Conservation (phyloP, 257 asterid genomes). For the Nicotiana paniculata region DNA sequence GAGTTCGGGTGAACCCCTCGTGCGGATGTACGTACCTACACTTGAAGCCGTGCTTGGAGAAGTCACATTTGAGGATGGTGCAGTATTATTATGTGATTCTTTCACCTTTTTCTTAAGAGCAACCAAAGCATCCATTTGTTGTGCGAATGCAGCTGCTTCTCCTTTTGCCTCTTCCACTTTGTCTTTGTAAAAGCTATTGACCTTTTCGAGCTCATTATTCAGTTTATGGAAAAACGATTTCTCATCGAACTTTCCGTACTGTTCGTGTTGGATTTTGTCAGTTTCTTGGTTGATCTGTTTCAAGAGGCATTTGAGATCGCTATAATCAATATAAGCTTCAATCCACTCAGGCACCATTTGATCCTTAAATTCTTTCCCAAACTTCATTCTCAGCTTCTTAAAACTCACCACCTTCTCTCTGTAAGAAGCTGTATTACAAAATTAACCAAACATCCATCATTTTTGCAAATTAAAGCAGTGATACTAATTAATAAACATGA, state of each 20-base stretch:
- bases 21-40: neutral
- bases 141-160: constrained; percentile 36
- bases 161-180: constrained; percentile 36
- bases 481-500: too few relatives aligned
- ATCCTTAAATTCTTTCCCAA: constrained; percentile 35
- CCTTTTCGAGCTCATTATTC: constrained; percentile 45
- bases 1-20: too few relatives aligned
- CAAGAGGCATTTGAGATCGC: neutral
- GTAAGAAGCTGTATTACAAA: neutral
- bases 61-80: constrained; percentile 11
- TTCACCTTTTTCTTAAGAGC: constrained; percentile 44
- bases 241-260: constrained; percentile 13
- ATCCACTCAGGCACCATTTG: constrained; percentile 57
- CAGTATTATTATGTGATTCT: constrained; percentile 10
- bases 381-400: constrained; percentile 26
- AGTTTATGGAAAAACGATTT: constrained; percentile 27
- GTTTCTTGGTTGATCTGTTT: neutral
- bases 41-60: neutral
- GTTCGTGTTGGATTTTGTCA: neutral
- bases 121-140: constrained; percentile 49
- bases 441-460: neutral
- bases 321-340: constrained; percentile 43
- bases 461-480: too few relatives aligned
- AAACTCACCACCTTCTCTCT: neutral
- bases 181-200: constrained; percentile 25